Evolutionary conservation across 2,329 filamentous ascomycete genomes (phyloP).

Genomic region (Cordyceps farinosa): DNA sequence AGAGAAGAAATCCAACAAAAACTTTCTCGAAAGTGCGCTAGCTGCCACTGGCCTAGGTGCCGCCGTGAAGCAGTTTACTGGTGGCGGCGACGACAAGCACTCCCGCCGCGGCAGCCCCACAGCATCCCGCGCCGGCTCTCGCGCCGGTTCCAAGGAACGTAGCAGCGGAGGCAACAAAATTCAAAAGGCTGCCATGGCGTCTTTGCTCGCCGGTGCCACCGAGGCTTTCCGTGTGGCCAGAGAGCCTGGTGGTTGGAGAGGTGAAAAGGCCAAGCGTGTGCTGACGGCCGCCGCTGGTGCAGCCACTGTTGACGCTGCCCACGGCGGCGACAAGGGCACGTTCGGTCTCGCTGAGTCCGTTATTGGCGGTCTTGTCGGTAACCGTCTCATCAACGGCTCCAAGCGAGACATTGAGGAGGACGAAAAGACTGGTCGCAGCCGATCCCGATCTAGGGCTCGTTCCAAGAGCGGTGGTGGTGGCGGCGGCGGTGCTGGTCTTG

Average conservation of each 20-base stretch:
- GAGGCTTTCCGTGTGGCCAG: slow-evolving; percentile 90
- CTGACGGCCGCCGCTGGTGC: slow-evolving; percentile 83
- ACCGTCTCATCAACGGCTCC: slow-evolving; percentile 79
- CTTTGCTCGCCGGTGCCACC: slow-evolving; percentile 81
- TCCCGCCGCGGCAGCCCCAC: slow-evolving; percentile 43
- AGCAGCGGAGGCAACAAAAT: slow-evolving; percentile 54
- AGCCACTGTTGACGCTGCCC: slow-evolving; percentile 76
- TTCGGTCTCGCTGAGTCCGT: slow-evolving; percentile 82
- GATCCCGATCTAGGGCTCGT: slow-evolving; percentile 64
- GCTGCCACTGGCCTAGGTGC: slow-evolving; percentile 59
- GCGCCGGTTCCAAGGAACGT: slow-evolving; percentile 49
- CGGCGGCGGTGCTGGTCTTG: slow-evolving; percentile 50
- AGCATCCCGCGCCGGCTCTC: slow-evolving; percentile 50
- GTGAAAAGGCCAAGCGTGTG: slow-evolving; percentile 86
- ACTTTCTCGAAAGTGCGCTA: slow-evolving; percentile 60
- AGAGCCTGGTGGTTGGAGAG: slow-evolving; percentile 83
- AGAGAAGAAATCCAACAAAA: slow-evolving; percentile 59
- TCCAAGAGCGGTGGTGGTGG: slow-evolving; percentile 43
- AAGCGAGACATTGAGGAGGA: slow-evolving; percentile 63
- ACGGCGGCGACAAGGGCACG: slow-evolving; percentile 73
- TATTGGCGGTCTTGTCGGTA: slow-evolving; percentile 81
- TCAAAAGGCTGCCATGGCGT: slow-evolving; percentile 86
- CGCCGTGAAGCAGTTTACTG: slow-evolving; percentile 58
- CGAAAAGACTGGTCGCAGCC: slow-evolving; percentile 58
- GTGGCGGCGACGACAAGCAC: slow-evolving; percentile 39